Conservation (phyloP, 2,329 filamentous ascomycete genomes). For the Colletotrichum sp. region DNA sequence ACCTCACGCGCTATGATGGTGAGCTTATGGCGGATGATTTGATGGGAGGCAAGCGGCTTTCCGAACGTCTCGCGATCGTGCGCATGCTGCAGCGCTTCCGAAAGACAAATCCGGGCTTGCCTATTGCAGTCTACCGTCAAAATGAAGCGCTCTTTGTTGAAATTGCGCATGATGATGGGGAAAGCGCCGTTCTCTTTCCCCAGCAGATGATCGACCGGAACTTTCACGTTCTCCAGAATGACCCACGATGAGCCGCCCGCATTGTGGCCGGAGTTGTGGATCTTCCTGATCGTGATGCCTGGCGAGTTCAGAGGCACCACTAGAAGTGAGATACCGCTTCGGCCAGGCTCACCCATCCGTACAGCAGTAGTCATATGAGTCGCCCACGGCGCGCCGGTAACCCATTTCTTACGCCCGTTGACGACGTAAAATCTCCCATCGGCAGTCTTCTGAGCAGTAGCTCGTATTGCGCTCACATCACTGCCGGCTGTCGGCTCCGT, state of each 20-base stretch:
- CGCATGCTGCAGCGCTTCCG: constrained; percentile 57
- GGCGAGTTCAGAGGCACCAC: constrained; percentile 55
- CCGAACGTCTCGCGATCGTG: constrained; percentile 61
- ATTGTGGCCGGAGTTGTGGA: constrained; percentile 70
- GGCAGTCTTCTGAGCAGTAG: constrained; percentile 52
- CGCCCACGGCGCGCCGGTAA: constrained; percentile 65
- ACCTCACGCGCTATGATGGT: constrained; percentile 62
- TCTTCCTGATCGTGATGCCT: constrained; percentile 57
- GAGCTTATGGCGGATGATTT: constrained; percentile 64
- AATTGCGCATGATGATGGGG: constrained; percentile 62
- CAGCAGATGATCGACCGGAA: constrained; percentile 57
- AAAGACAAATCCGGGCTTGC: constrained; percentile 59
- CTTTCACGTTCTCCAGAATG: constrained; percentile 58
- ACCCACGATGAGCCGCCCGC: constrained; percentile 65
- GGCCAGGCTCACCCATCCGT: constrained; percentile 59
- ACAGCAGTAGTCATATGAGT: constrained; percentile 67
- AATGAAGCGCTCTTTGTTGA: constrained; percentile 63
- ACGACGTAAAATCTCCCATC: constrained; percentile 61
- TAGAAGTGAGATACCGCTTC: constrained; percentile 58
- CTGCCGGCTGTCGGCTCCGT: constrained; percentile 66
- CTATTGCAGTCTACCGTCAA: constrained; percentile 61
- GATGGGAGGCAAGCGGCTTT: constrained; percentile 58
- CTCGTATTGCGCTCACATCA: constrained; percentile 64
- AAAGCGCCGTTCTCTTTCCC: constrained; percentile 61
- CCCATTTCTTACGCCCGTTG: constrained; percentile 73